phyloP scores from a whole-genome alignment of 495 filamentous ascomycete genomes.

The Aspergillus cristatus region DNA sequence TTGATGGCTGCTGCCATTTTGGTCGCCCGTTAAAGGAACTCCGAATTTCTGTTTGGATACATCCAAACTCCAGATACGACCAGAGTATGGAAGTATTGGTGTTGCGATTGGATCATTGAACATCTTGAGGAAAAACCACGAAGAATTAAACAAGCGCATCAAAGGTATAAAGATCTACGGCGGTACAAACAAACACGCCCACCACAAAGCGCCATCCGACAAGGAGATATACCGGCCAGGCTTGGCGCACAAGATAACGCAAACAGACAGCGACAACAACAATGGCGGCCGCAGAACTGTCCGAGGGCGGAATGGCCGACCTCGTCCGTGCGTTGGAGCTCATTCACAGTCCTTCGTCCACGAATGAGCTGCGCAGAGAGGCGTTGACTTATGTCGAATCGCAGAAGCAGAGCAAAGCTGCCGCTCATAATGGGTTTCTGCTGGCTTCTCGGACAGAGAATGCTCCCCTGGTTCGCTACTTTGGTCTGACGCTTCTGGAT shows the following conservation, averaged over 20 bases:
- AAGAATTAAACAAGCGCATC: too few species aligned
- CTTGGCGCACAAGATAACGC: not conserved
- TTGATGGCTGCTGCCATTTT: constrained; percentile 20
- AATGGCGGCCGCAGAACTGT: constrained; percentile 35
- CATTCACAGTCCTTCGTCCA: constrained; percentile 72
- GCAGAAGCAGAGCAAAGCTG: constrained; percentile 65
- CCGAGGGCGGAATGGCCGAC: constrained; percentile 35
- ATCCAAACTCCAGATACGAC: constrained; percentile 1
- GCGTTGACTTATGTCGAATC: constrained; percentile 77
- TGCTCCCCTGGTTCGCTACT: constrained; percentile 78
- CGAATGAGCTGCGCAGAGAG: constrained; percentile 75
- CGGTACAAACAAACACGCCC: too few species aligned
- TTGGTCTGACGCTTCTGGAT: constrained; percentile 84
- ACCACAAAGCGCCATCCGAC: constrained; percentile 1
- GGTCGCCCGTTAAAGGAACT: constrained; percentile 15
- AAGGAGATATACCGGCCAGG: constrained; percentile 1
- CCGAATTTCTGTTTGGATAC: constrained; percentile 3
- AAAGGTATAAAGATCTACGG: too few species aligned
- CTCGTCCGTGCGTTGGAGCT: constrained; percentile 78
- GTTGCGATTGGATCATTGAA: not conserved
- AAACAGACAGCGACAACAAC: constrained; percentile 1
- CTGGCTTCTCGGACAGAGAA: constrained; percentile 66
- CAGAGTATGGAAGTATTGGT: constrained; percentile 7
- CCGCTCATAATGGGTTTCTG: constrained; percentile 75
- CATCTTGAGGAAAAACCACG: too few species aligned